Evolutionary conservation across 495 filamentous ascomycete genomes (phyloP).

Genomic region (Glonium stellatum): DNA sequence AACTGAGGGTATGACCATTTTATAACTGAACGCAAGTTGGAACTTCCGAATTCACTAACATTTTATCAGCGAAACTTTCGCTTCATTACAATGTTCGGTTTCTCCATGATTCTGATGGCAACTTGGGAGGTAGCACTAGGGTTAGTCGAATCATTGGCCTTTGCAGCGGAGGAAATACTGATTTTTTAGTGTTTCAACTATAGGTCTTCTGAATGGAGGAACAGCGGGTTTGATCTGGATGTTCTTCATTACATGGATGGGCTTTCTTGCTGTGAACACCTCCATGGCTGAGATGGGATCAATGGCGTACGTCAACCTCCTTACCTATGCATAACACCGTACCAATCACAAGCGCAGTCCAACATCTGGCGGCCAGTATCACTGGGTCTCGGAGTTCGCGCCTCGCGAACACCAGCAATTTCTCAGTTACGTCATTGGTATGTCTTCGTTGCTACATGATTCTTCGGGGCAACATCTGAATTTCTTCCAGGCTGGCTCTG

Average conservation of each 20-base stretch:
- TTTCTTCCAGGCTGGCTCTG: conserved; percentile 45
- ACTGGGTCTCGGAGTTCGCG: conserved; percentile 35
- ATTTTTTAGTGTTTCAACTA: conserved; percentile 6
- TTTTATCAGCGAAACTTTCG: conserved; percentile 23
- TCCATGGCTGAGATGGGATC: conserved; percentile 31
- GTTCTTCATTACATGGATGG: conserved; percentile 18
- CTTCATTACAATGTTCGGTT: conserved; percentile 24
- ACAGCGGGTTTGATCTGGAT: conserved; percentile 29
- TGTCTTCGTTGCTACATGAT: neutral
- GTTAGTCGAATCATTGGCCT: conserved; percentile 3
- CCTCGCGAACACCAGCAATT: conserved; percentile 27
- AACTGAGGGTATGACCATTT: conserved; percentile 14
- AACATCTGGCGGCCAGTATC: conserved; percentile 34
- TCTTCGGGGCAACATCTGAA: too few species aligned
- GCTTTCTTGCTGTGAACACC: conserved; percentile 8
- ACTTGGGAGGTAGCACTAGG: conserved; percentile 26
- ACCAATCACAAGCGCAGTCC: neutral
- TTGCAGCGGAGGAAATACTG: neutral
- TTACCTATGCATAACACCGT: neutral
- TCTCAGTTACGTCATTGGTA: conserved; percentile 31
- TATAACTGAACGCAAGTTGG: neutral
- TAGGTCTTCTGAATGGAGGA: conserved; percentile 33
- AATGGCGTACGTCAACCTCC: conserved; percentile 11
- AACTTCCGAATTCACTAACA: neutral
- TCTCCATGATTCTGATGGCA: conserved; percentile 24